Conservation (phyloP, 2,329 filamentous ascomycete genomes). For the Exophiala sp. region DNA sequence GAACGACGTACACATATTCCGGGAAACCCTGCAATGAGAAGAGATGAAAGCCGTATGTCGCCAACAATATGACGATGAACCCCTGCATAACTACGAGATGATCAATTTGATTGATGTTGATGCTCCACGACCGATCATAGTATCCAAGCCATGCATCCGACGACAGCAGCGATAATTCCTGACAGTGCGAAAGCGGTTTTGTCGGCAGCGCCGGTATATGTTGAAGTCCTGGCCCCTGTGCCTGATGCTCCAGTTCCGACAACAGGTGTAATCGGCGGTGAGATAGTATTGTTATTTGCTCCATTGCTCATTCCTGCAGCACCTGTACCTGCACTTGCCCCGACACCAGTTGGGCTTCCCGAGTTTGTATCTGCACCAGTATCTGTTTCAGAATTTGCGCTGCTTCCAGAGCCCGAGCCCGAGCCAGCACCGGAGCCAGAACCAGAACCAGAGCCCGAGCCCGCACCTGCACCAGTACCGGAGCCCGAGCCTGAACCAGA, state of each 20-base stretch:
- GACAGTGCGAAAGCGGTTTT: conserved; percentile 16
- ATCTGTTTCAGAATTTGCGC: neutral
- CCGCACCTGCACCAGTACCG: conserved; percentile 24
- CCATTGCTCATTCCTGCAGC: neutral
- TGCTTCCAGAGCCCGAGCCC: neutral
- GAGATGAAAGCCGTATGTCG: conserved; percentile 7
- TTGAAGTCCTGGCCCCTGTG: neutral
- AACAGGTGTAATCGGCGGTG: conserved; percentile 16
- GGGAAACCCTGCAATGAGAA: neutral
- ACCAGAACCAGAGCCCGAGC: conserved; percentile 9
- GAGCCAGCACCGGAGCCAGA: conserved; percentile 6
- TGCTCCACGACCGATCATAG: conserved; percentile 8
- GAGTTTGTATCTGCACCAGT: neutral
- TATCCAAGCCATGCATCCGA: conserved; percentile 19
- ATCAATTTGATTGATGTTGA: neutral
- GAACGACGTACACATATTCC: conserved; percentile 3
- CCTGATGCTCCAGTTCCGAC: neutral
- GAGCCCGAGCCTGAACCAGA: conserved; percentile 10
- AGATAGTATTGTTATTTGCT: conserved; percentile 10
- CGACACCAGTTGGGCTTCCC: neutral
- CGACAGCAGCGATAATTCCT: conserved; percentile 13
- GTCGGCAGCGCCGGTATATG: conserved; percentile 12
- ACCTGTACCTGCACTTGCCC: neutral
- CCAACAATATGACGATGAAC: neutral
- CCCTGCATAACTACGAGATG: neutral